Evolutionary conservation across 257 asterid species (phyloP), one percentile per base, ranked within the genome.

Genomic region (Jasminum sambac): DNA sequence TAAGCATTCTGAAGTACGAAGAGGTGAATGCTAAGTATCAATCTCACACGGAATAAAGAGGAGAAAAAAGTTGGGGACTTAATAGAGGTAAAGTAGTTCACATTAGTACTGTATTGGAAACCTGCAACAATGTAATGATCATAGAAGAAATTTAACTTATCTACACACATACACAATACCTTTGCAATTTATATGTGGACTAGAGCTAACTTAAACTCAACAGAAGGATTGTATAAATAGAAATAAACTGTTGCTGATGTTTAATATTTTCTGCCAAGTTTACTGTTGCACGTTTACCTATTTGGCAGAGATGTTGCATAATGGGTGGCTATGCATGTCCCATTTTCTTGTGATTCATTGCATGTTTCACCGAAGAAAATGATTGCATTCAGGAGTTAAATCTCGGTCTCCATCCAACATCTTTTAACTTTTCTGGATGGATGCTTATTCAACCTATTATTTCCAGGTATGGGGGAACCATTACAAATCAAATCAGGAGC

Each of bases 391-490:
- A 58, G 30, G 37, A 76, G 72, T 41, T 68, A 25, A 17, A 72
- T 52, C 70, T 63, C 60, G 73, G 50, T 44, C 64, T 63, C 60
- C 73, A 58, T 44, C 64, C 52, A 58, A 44, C 55, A 41, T 64
- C 50, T 41, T 72, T 38, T 48, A 17, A n/a, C 57, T 70, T 16
- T 40, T 80, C 46, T 63, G 57, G 72, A 19, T 59, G 48, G 67
- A 55, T 77, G 72, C 82, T 74, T 66, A 69, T 82, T 74, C 66
- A 25, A 46, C 34, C 37, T 73, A 72, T 73, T 72, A 78, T 71
- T 68, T 80, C 71, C 74, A 95, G 99, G 92, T 95, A 91, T 81
- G 99, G 99, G 12, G 96, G 98, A 81, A 87, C 96, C 77, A 95
- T 95, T 63, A 87, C 97, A 71, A 89, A 89, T 81, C 99, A 95